Conservation (phyloP, 768 basidiomycete genomes). For the Phaeotremella skinneri region DNA sequence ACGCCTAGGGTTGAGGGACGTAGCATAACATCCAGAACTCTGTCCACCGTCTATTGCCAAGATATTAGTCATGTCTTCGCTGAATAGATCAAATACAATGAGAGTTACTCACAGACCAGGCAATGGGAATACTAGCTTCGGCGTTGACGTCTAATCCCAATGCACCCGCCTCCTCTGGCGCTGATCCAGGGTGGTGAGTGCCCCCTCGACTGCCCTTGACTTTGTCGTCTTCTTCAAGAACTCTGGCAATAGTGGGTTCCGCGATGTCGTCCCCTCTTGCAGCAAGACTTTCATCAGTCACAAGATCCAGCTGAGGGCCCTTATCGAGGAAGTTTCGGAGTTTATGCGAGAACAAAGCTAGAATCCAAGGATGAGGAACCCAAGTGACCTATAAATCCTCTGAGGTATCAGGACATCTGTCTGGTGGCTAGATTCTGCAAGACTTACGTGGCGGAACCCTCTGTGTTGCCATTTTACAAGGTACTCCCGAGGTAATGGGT, state of each 20-base stretch:
- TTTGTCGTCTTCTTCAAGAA: constrained; percentile 52
- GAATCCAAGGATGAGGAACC: constrained; percentile 91
- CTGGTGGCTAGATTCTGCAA: background rate
- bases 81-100: background rate
- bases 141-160: constrained; percentile 61
- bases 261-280: constrained; percentile 42
- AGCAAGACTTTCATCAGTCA: constrained; percentile 53
- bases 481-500: constrained; percentile 77
- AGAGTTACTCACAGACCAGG: constrained; percentile 60
- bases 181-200: constrained; percentile 11
- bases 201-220: constrained; percentile 52
- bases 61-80: background rate
- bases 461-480: constrained; percentile 82
- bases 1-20: constrained; percentile 56
- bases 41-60: constrained; percentile 65
- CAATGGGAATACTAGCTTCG: constrained; percentile 66
- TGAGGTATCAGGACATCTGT: constrained; percentile 46
- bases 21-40: constrained; percentile 77
- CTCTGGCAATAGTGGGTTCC: constrained; percentile 39
- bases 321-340: constrained; percentile 72
- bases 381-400: constrained; percentile 59
- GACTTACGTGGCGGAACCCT: constrained; percentile 63
- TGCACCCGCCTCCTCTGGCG: constrained; percentile 10
- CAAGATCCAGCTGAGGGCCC: constrained; percentile 68
- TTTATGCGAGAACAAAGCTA: constrained; percentile 63